Percentiles rank a stretch among this genome's conserved stretches.
Evolutionary conservation across 2,329 filamentous ascomycete species (phyloP).

Genomic region (Thielaviopsis punctulata): DNA sequence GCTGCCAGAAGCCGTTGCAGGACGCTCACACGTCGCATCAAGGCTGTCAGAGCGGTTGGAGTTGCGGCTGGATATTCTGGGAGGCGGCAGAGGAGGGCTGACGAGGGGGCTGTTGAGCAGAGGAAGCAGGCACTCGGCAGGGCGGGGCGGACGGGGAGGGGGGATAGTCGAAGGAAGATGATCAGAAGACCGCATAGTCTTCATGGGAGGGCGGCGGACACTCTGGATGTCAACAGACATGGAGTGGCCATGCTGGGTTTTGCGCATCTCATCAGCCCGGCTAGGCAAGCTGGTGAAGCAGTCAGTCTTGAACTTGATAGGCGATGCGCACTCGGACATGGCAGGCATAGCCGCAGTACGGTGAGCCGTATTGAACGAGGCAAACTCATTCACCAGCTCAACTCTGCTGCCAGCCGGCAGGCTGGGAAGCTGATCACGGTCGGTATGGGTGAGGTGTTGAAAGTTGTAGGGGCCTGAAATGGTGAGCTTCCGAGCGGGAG

Average conservation of each 20-base stretch:
- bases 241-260: slow-evolving; percentile 12
- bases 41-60: slow-evolving; percentile 28
- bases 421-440: slow-evolving; percentile 29
- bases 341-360: slow-evolving; percentile 8
- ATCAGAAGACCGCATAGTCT: slow-evolving; percentile 31
- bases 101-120: slow-evolving; percentile 9
- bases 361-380: slow-evolving; percentile 9
- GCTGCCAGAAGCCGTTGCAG: slow-evolving; percentile 25
- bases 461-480: slow-evolving; percentile 52
- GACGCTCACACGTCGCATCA: slow-evolving; percentile 25
- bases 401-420: slow-evolving; percentile 24
- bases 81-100: slow-evolving; percentile 28
- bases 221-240: slow-evolving; percentile 8
- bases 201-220: slow-evolving; percentile 16
- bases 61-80: slow-evolving; percentile 37
- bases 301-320: slow-evolving; percentile 21
- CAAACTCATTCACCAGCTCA: slow-evolving; percentile 27
- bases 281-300: not conserved
- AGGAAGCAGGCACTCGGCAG: slow-evolving; percentile 18
- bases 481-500: slow-evolving; percentile 20
- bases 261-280: slow-evolving; percentile 11
- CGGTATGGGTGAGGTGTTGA: slow-evolving; percentile 44
- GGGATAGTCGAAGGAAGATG: slow-evolving; percentile 29
- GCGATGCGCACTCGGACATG: slow-evolving; percentile 17
- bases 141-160: slow-evolving; percentile 29